Base-by-base conservation (phyloP, 2,329 filamentous ascomycete genomes). In the Leptographium radiaticola region DNA sequence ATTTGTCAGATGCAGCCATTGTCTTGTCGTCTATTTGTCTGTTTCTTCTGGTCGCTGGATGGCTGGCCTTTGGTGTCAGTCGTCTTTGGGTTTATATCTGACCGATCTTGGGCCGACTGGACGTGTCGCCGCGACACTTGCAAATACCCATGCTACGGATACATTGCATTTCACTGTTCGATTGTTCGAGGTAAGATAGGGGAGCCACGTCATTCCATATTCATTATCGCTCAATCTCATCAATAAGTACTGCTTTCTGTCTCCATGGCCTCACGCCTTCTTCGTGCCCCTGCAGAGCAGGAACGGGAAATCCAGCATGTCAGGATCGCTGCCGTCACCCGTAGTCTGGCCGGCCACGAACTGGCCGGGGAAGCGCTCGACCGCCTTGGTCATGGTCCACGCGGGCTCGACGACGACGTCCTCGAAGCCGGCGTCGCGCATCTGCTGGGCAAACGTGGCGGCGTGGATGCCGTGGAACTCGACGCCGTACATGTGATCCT, bases 381-480 rank as follows among this genome's bases (percentile, higher is more conserved):
- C 73, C 44, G 65, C 60, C 62, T 80, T 80, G 6, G 65, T 62
- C 67, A 78, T 63, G 38, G 68, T 67, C 68, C 75, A 80, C 0
- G 70, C 75, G 13, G 67, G 64, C 55, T 71, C 66, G 1, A 79
- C 71, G 10, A 62, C 62, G 0, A 77, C 72, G 52, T 77, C 69
- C 25, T 62, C 66, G 56, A 79, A 79, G 11, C 76, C 75, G 1
- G 69, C 71, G 30, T 70, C 68, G 36, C 62, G 57, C 63, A 80
- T 65, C 50, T 76, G 51, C n/a, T 49, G 59, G 47, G 65, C 65
- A 43, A 76, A 70, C 55, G 70, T 70, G 0, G 58, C 60, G 34
- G 65, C 63, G 31, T 65, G 61, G 40, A 80, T 72, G 1, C 77
- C 77, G 62, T 80, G 75, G 50, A 74, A 63, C 63, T 78, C 74